These are phyloP conservation scores for Hippophae tibetana DNA, from an alignment of 306 rosid genomes.

Conservation along the genomic window DNA sequence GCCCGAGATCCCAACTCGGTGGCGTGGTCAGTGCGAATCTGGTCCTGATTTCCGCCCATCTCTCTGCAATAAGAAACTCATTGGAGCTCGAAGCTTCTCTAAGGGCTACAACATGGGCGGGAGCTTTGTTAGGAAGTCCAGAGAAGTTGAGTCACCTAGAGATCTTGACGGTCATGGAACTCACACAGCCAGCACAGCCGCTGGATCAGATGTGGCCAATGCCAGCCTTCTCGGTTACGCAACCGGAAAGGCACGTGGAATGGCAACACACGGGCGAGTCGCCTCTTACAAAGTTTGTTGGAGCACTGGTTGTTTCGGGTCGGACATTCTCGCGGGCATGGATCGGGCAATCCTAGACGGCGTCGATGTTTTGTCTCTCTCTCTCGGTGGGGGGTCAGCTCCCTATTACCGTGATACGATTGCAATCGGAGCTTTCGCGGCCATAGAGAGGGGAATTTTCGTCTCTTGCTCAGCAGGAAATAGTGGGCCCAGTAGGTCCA, in stretches of 20 bases:
- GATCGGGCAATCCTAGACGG: constrained; percentile 28
- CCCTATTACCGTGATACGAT: constrained; percentile 15
- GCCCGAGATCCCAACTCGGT: constrained; percentile 12
- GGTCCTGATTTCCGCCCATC: constrained; percentile 23
- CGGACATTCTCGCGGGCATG: constrained; percentile 25
- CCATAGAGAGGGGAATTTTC: constrained; percentile 21
- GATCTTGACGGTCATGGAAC: constrained; percentile 27
- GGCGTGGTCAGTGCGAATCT: constrained; percentile 21
- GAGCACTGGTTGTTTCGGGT: constrained; percentile 7
- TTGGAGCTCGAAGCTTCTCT: constrained; percentile 21
- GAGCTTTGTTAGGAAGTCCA: constrained; percentile 18
- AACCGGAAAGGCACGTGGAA: constrained; percentile 24
- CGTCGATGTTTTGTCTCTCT: constrained; percentile 22
- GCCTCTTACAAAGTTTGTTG: constrained; percentile 22
- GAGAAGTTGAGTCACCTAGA: constrained; percentile 31
- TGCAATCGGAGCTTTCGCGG: constrained; percentile 23
- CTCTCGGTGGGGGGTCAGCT: constrained; percentile 2
- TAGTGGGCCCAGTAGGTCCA: background rate
- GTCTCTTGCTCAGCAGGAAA: constrained; percentile 24
- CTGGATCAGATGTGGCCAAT: constrained; percentile 15
- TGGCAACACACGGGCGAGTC: constrained; percentile 16
- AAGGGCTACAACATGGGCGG: constrained; percentile 29
- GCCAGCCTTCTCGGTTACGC: constrained; percentile 22
- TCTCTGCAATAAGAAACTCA: constrained; percentile 20
- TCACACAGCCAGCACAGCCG: constrained; percentile 19